Percentiles rank a stretch among this genome's conserved stretches.
phyloP scores from a whole-genome alignment of 1,139 yeast genomes.

The Magnusiomyces clavatus region DNA sequence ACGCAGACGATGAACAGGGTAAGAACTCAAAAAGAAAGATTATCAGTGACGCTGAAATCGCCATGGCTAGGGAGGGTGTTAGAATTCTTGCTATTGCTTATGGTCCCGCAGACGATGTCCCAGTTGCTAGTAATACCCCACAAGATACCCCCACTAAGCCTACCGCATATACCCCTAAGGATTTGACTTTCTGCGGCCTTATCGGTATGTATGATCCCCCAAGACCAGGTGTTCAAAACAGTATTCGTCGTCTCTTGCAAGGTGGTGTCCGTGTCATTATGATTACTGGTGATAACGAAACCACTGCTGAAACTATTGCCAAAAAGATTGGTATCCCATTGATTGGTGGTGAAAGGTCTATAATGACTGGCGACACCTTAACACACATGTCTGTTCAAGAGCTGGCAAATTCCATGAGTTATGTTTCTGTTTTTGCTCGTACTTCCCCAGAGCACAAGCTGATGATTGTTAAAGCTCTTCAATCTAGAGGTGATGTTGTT shows the following conservation, averaged over 20 bases:
- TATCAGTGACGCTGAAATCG: conserved; percentile 50
- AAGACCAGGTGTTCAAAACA: conserved; percentile 67
- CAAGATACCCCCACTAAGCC: conserved; percentile 16
- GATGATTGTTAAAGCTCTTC: conserved; percentile 83
- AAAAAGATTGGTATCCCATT: conserved; percentile 82
- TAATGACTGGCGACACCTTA: conserved; percentile 76
- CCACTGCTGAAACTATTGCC: conserved; percentile 89
- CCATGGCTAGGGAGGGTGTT: conserved; percentile 74
- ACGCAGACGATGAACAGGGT: conserved; percentile 46
- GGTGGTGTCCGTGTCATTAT: conserved; percentile 95
- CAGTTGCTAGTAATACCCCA: conserved; percentile 29
- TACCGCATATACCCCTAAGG: conserved; percentile 31
- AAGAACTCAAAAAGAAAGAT: conserved; percentile 30
- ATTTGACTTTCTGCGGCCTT: conserved; percentile 70
- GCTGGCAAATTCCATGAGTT: conserved; percentile 63
- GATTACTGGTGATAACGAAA: conserved; percentile 95
- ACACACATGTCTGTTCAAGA: conserved; percentile 64
- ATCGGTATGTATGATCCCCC: conserved; percentile 98
- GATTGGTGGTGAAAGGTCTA: conserved; percentile 46
- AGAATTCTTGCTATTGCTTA: conserved; percentile 80
- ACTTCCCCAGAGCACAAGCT: conserved; percentile 96
- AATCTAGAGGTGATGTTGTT: conserved; percentile 87
- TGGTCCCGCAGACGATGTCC: conserved; percentile 34
- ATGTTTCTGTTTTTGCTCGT: conserved; percentile 89
- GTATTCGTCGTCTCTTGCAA: conserved; percentile 65